Evolutionary conservation across 2,329 filamentous ascomycete genomes (phyloP).

Genomic region (Penicillium frequentans): DNA sequence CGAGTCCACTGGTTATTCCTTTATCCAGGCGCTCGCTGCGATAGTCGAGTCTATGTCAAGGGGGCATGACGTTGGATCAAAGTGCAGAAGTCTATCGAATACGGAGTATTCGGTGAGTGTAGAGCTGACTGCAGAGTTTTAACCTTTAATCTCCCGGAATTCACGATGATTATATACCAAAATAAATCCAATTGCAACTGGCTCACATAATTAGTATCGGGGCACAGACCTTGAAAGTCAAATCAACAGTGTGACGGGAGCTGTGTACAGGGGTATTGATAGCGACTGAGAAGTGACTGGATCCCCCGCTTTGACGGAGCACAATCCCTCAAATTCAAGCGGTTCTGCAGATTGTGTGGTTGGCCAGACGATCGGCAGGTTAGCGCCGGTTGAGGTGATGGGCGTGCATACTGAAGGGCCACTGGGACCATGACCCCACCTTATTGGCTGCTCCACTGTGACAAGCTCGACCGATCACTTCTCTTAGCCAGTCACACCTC

Average conservation of each 20-base stretch:
- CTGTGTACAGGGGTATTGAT: not conserved
- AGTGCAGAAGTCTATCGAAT: not conserved
- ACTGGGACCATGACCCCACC: constrained; percentile 9
- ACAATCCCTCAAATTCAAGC: constrained; percentile 8
- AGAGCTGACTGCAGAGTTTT: not conserved
- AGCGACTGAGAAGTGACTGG: not conserved
- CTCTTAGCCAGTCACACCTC: constrained; percentile 26
- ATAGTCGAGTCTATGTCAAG: not conserved
- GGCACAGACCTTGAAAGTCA: not conserved
- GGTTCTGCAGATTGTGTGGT: constrained; percentile 30
- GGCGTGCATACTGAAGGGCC: constrained; percentile 20
- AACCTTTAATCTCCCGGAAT: not conserved
- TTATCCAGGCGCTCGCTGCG: not conserved
- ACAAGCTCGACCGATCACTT: constrained; percentile 30
- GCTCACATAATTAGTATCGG: not conserved
- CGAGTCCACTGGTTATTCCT: not conserved
- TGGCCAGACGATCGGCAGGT: constrained; percentile 31
- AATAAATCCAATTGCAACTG: not conserved
- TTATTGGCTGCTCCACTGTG: constrained; percentile 33
- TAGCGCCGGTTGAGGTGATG: constrained; percentile 29
- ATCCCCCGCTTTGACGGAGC: too few species aligned
- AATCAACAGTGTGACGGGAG: not conserved
- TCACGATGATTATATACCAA: not conserved
- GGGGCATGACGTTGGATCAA: not conserved
- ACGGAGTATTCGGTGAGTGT: not conserved